These are phyloP conservation scores for Daldinia eschscholtzii DNA, from an alignment of 2,329 filamentous ascomycete species.

Conservation along the genomic window DNA sequence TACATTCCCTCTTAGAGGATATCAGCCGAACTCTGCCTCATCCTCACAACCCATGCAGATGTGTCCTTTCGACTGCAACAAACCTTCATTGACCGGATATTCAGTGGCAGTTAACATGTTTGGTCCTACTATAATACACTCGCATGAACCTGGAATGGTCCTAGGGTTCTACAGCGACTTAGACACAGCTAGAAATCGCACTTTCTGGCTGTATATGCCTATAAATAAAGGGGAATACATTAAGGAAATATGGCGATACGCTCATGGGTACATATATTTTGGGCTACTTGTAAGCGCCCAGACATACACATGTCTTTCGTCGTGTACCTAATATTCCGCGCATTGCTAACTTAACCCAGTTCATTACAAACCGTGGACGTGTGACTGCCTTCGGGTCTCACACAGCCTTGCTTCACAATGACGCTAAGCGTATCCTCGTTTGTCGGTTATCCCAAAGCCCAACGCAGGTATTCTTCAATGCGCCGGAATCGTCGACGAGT, in stretches of 20 bases:
- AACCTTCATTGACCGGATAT: not conserved
- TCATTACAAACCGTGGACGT: not conserved
- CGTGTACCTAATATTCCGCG: too few relatives aligned
- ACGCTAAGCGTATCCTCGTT: not conserved
- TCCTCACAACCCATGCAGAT: not conserved
- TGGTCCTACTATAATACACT: not conserved
- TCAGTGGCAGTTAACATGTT: not conserved
- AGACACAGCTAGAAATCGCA: not conserved
- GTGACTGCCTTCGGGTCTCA: not conserved
- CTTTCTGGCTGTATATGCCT: not conserved
- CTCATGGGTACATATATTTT: not conserved
- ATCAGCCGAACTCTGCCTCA: not conserved
- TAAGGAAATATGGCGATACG: not conserved
- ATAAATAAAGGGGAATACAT: not conserved
- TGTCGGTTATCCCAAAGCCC: not conserved
- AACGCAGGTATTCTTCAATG: not conserved
- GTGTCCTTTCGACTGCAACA: not conserved
- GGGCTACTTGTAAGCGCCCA: not conserved
- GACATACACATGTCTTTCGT: not conserved
- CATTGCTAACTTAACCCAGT: not conserved
- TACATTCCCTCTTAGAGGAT: not conserved
- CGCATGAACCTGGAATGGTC: not conserved
- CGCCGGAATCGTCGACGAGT: not conserved
- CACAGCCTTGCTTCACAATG: not conserved
- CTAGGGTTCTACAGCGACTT: not conserved